Evolutionary conservation across 768 basidiomycete genomes (phyloP), one percentile per base, ranked within the genome.

Genomic region (Crassisporium funariophilum): DNA sequence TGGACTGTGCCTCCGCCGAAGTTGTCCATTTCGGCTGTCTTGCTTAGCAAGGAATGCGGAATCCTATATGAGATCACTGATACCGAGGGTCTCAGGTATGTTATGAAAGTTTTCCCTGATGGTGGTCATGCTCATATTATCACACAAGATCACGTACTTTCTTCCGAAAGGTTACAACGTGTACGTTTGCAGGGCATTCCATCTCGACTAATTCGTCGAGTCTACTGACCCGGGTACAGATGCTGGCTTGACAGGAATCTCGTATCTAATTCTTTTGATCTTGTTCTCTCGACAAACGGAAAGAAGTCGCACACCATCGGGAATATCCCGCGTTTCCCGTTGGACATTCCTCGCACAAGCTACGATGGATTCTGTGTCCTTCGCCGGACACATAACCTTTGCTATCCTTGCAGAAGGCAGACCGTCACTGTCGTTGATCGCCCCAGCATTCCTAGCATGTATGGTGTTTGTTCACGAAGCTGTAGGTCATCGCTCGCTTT

Each of bases 321-420:
- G 84, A 4, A 74, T 95, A 12, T 80, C 86, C 4, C 82, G 88
- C 12, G 75, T 94, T 7, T 95, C 91, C 2, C 73, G 87, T 5
- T 93, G 89, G 86, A 81, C 85, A 1, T 91, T 95, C 61, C 72
- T 92, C 16, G 69, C 83, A 5, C 91, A 94, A 64, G 79, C 86
- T 4, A 78, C 84, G 1, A 78, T 90, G 15, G 93, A 97, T 59
- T 81, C 88, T 0, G 83, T 92, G 34, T 83, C 88, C 0, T 95
- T 95, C 61, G 88, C 89, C 15, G 88, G 87, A 0, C 91, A 95
- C 57, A 83, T 94, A 44, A 94, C 91, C 0, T 86, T 95, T 47
- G 91, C 89, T 4, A 86, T 95, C 46, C 69, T 94, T 27, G 83
- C 88, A 2, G 88, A 94, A 50, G 91, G 91, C 34, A 72, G 84